A percentile compares a stretch with the other conserved stretches of the same genome.
phyloP scores from a whole-genome alignment of 257 asterid species.

The Ligustrum vulgare region DNA sequence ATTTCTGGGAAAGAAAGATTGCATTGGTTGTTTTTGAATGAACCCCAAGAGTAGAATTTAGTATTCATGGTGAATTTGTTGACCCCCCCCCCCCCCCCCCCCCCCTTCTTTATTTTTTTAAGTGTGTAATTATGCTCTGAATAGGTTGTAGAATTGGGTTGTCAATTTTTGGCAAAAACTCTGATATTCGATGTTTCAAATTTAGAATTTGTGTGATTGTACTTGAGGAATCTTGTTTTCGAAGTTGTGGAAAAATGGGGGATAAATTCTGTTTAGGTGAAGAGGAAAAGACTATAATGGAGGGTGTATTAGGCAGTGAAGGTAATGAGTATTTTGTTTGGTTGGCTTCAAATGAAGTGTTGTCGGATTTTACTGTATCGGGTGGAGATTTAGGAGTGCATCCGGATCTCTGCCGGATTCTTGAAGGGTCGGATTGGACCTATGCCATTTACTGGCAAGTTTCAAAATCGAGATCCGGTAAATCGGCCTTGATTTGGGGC shows the following conservation, averaged over 20 bases:
- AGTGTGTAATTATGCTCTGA: not conserved
- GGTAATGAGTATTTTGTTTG: slow-evolving; percentile 69
- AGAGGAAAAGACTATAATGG: slow-evolving; percentile 60
- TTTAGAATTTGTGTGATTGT: not conserved
- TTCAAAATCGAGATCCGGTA: slow-evolving; percentile 80
- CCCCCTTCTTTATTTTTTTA: not conserved
- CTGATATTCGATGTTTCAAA: no score
- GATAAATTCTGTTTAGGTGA: slow-evolving; percentile 57
- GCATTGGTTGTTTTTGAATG: not conserved
- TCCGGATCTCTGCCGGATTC: slow-evolving; percentile 58
- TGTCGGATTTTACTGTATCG: slow-evolving; percentile 65
- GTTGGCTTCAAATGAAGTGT: slow-evolving; percentile 66
- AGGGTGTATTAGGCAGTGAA: slow-evolving; percentile 70
- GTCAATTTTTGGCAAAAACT: not conserved
- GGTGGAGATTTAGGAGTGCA: slow-evolving; percentile 77
- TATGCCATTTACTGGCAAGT: slow-evolving; percentile 97
- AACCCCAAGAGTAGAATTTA: not conserved
- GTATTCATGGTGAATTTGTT: not conserved
- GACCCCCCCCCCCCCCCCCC: no score
- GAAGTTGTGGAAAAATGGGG: slow-evolving; percentile 44
- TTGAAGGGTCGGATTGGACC: slow-evolving; percentile 80
- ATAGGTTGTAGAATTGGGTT: not conserved
- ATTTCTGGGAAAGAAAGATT: not conserved
- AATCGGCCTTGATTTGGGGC: slow-evolving; percentile 92
- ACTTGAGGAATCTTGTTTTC: not conserved